These are phyloP conservation scores for Guadua angustifolia DNA, from an alignment of 176 grass and related monocot species.

Conservation along the genomic window DNA sequence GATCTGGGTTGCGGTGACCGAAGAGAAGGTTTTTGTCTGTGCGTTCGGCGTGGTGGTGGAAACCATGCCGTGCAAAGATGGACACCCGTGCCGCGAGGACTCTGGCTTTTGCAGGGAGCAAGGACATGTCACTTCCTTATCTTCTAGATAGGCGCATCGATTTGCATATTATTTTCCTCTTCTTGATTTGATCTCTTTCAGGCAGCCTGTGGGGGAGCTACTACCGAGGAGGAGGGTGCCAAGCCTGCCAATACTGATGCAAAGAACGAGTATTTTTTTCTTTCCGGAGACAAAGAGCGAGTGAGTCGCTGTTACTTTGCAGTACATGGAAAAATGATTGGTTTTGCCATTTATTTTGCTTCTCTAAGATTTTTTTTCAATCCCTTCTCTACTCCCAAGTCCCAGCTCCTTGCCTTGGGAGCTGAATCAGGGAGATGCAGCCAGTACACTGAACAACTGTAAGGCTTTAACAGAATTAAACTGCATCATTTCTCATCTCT, in stretches of 20 bases:
- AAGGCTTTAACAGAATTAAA: conserved; percentile 11
- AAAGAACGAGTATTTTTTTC: neutral
- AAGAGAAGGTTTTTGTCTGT: neutral
- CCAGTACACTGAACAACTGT: conserved; percentile 46
- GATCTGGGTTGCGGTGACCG: neutral
- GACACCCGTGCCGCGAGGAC: conserved; percentile 2
- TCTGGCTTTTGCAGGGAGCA: conserved; percentile 8
- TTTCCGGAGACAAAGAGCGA: neutral
- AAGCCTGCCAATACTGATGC: conserved; percentile 5
- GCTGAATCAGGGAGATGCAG: conserved; percentile 48
- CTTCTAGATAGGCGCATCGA: conserved; percentile 24
- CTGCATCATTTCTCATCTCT: conserved; percentile 31
- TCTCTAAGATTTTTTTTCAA: conserved; percentile 31
- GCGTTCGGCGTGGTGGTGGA: neutral
- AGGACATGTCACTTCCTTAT: conserved; percentile 22
- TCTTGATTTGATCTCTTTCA: conserved; percentile 40
- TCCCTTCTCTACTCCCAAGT: neutral
- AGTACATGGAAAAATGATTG: conserved; percentile 53
- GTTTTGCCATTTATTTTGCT: conserved; percentile 39
- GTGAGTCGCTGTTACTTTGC: neutral
- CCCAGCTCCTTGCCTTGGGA: conserved; percentile 44
- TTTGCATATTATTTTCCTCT: conserved; percentile 3
- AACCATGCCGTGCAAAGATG: neutral
- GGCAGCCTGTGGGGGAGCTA: conserved; percentile 32
- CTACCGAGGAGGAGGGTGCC: neutral